Evolutionary conservation across 2,329 filamentous ascomycete species (phyloP).

Genomic region (Aspergillus spinulosporus): DNA sequence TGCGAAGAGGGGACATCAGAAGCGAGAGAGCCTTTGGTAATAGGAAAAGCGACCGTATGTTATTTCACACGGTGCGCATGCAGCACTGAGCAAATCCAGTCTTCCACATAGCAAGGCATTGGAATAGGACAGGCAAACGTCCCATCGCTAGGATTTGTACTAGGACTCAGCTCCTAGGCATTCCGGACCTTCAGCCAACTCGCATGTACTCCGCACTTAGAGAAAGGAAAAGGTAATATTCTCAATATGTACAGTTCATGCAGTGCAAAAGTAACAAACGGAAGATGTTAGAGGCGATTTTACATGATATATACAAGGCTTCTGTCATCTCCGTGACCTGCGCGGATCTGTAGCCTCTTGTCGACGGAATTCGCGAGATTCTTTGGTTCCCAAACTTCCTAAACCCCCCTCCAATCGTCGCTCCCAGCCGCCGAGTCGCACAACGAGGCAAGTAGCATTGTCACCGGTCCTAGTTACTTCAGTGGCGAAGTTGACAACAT

Average conservation of each 20-base stretch:
- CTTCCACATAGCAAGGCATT: no score
- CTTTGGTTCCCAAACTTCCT: constrained; percentile 87
- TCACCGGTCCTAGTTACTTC: constrained; percentile 71
- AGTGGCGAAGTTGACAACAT: constrained; percentile 82
- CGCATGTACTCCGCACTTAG: no score
- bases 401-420: constrained; percentile 72
- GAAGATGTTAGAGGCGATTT: constrained; percentile 4
- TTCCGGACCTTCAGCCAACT: no score
- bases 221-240: neutral
- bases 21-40: neutral
- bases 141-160: no score
- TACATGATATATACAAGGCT: constrained; percentile 10
- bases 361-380: constrained; percentile 80
- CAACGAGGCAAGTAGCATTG: constrained; percentile 64
- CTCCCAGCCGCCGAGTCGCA: constrained; percentile 66
- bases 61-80: neutral
- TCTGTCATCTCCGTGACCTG: constrained; percentile 56
- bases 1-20: neutral
- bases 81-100: no score
- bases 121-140: no score
- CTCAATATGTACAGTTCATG: constrained; percentile 14
- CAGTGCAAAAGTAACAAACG: constrained; percentile 1
- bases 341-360: constrained; percentile 81
- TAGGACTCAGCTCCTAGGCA: no score
- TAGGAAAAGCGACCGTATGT: neutral